A percentile compares a stretch with the other conserved stretches of the same genome.
phyloP scores from a whole-genome alignment of 2,329 filamentous ascomycete genomes.

The Botrytis fabae region DNA sequence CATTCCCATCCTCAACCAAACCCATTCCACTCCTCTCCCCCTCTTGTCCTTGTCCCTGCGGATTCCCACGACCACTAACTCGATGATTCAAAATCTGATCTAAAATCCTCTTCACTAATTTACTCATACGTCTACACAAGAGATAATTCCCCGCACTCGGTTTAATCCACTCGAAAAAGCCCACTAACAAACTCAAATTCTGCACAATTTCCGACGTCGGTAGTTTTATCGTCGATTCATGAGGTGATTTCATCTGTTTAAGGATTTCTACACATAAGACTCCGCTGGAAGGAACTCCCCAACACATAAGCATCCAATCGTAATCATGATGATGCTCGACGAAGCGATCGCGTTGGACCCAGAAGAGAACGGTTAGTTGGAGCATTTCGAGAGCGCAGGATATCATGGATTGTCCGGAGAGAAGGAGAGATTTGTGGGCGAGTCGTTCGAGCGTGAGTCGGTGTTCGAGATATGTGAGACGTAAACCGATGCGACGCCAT shows the following conservation, averaged over 20 bases:
- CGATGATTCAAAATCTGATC: slow-evolving; percentile 46
- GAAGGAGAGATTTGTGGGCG: slow-evolving; percentile 48
- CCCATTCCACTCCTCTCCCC: neutral
- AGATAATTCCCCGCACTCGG: slow-evolving; percentile 51
- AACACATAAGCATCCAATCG: slow-evolving; percentile 52
- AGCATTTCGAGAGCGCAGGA: slow-evolving; percentile 51
- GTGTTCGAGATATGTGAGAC: slow-evolving; percentile 55
- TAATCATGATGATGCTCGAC: slow-evolving; percentile 46
- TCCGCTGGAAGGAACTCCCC: slow-evolving; percentile 51
- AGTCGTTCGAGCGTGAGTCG: slow-evolving; percentile 60
- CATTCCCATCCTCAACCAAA: neutral
- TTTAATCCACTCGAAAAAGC: slow-evolving; percentile 53
- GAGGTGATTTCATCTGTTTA: slow-evolving; percentile 43
- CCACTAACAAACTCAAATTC: slow-evolving; percentile 52
- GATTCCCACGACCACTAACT: neutral
- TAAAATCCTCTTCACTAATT: slow-evolving; percentile 52
- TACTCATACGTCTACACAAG: slow-evolving; percentile 49
- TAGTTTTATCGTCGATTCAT: slow-evolving; percentile 40
- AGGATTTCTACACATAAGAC: slow-evolving; percentile 54
- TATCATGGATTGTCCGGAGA: slow-evolving; percentile 46
- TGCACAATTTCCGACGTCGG: slow-evolving; percentile 52
- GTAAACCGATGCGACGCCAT: slow-evolving; percentile 47
- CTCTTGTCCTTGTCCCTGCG: neutral
- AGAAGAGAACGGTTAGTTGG: slow-evolving; percentile 48
- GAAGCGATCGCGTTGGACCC: slow-evolving; percentile 52